Evolutionary conservation across 1,284 basidiomycete species (phyloP), one percentile per base, ranked within the genome.

Genomic region (Pterula multifida): DNA sequence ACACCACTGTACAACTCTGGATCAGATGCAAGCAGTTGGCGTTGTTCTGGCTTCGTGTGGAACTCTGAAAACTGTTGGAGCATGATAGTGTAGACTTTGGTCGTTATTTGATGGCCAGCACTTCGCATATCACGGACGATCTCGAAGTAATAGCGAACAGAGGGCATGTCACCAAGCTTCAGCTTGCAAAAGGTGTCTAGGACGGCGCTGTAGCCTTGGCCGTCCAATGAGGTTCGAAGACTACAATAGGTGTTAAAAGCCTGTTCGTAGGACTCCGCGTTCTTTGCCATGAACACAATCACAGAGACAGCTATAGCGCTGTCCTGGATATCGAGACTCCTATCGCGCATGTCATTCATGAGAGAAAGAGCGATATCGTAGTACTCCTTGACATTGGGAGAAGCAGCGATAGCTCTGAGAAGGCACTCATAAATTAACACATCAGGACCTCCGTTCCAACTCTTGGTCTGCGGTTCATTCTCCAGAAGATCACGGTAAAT

Each of bases 101-200:
- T 63, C 0, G 76, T 73, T 19, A 86, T 73, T 0, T 70, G 67
- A 54, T 79, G 65, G 12, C 84, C 82, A 0, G 78, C 75, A 1
- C 65, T 62, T 9, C 79, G 81, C 90, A 97, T 94, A 67, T 96
- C 90, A 48, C 73, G 70, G 53, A 95, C 74, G 55, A 97, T 85
- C 49, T 78, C 73, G 62, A 92, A 81, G 59, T 90, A 87, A 45
- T 80, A 70, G 36, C 73, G 71, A 19, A 82, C 70, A 2, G 82
- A 74, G 1, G 82, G 75, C 3, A 75, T 63, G 39, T 58, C 58
- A 28, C 63, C 59, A 54, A 79, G 78, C 19, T 71, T 68, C 47
- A 86, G 67, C 19, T 68, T 67, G 61, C 78, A 76, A 57, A 87
- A 85, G 0, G 74, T 71, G 52, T 76, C 66, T 47, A 91, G 69